phyloP scores from a whole-genome alignment of 2,329 filamentous ascomycete species.

The Alternaria hordeiaustralica region DNA sequence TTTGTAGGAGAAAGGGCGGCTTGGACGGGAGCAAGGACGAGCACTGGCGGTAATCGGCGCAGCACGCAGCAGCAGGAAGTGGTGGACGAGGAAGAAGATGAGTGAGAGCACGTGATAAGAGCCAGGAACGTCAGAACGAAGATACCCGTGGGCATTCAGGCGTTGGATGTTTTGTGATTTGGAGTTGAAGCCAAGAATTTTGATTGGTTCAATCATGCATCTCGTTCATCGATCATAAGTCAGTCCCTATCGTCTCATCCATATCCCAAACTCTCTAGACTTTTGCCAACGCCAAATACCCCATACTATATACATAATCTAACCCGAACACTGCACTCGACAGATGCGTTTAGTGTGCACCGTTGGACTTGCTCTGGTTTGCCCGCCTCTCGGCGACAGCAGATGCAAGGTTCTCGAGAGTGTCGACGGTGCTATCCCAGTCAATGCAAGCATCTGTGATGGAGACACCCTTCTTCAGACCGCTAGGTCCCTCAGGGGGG shows the following conservation, averaged over 20 bases:
- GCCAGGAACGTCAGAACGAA: neutral
- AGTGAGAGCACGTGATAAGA: constrained; percentile 7
- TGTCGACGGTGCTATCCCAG: constrained; percentile 84
- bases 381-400: constrained; percentile 78
- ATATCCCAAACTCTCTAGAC: neutral
- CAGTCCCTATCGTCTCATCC: neutral
- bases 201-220: neutral
- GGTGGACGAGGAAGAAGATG: constrained; percentile 8
- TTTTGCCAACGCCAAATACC: neutral
- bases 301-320: constrained; percentile 16
- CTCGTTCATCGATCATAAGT: neutral
- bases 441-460: constrained; percentile 97
- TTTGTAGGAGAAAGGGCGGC: constrained; percentile 45
- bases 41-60: constrained; percentile 8
- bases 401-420: constrained; percentile 84
- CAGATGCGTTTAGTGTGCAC: constrained; percentile 4
- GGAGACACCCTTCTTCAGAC: constrained; percentile 85
- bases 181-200: neutral
- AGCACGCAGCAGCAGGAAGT: neutral
- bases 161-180: neutral
- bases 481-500: constrained; percentile 77
- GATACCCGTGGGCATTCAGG: constrained; percentile 3
- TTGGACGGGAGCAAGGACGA: constrained; percentile 14
- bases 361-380: constrained; percentile 37
- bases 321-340: neutral